Evolutionary conservation across 1,139 yeast species (phyloP).

Genomic region (Keqinozyma sinolaborantium): DNA sequence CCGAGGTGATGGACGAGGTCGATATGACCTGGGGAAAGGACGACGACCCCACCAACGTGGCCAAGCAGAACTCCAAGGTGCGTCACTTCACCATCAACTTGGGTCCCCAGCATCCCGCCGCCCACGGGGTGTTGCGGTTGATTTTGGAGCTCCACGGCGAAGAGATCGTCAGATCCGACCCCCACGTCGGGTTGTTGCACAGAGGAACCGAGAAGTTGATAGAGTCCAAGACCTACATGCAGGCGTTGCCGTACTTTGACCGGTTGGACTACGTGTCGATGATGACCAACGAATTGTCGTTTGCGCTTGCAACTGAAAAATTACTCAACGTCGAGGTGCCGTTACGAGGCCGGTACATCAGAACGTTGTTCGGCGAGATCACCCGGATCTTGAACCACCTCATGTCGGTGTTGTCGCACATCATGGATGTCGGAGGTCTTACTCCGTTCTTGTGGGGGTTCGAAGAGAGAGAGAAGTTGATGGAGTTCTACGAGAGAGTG

Average conservation of each 20-base stretch:
- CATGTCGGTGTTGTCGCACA: constrained; percentile 85
- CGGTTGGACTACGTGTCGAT: constrained; percentile 85
- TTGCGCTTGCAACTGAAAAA: constrained; percentile 82
- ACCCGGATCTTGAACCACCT: constrained; percentile 82
- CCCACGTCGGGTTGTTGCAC: constrained; percentile 84
- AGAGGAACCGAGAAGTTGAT: constrained; percentile 89
- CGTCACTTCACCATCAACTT: constrained; percentile 88
- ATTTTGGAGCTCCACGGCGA: constrained; percentile 87
- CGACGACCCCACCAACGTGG: constrained; percentile 43
- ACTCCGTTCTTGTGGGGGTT: constrained; percentile 95
- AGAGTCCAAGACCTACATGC: constrained; percentile 79
- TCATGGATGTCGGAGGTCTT: constrained; percentile 94
- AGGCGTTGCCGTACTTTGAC: constrained; percentile 87
- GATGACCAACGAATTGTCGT: constrained; percentile 92
- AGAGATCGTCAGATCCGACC: constrained; percentile 83
- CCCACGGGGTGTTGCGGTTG: constrained; percentile 87
- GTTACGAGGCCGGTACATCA: constrained; percentile 76
- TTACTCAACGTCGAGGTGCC: constrained; percentile 84
- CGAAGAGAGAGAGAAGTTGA: constrained; percentile 89
- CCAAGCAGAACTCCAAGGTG: constrained; percentile 54
- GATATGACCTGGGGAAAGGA: constrained; percentile 47
- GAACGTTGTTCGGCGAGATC: constrained; percentile 85
- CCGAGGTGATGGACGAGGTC: constrained; percentile 45
- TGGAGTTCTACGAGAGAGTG: constrained; percentile 92
- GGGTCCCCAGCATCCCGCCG: constrained; percentile 95